A percentile compares a stretch with the other conserved stretches of the same genome.
These are phyloP conservation scores for Hymenoscyphus occultus DNA, from an alignment of 2,329 filamentous ascomycete species.

Conservation along the genomic window DNA sequence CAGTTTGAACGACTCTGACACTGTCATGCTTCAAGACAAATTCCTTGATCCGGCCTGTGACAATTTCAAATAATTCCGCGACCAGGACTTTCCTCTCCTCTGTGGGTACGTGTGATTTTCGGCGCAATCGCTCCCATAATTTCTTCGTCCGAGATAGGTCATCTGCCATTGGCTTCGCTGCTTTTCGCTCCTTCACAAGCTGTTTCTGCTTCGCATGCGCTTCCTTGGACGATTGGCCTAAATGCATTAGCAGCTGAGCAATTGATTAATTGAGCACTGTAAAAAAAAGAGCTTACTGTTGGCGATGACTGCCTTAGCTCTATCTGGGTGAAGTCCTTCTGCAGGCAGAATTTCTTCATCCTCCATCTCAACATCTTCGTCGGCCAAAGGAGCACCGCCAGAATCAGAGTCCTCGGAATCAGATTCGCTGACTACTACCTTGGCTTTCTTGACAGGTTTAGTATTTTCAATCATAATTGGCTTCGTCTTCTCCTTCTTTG, in stretches of 20 bases:
- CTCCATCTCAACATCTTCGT: conserved; percentile 21
- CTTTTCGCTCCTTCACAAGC: conserved; percentile 82
- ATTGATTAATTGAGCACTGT: conserved; percentile 39
- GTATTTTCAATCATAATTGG: conserved; percentile 1
- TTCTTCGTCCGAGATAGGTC: conserved; percentile 88
- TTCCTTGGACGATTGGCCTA: conserved; percentile 71
- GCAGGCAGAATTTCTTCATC: conserved; percentile 36
- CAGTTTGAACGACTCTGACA: conserved; percentile 93
- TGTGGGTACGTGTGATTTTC: conserved; percentile 88
- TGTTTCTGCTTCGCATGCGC: conserved; percentile 91
- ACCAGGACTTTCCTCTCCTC: conserved; percentile 87
- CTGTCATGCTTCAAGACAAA: conserved; percentile 99
- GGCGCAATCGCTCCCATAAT: conserved; percentile 89
- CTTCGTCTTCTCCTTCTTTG: conserved; percentile 13
- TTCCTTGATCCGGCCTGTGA: conserved; percentile 87
- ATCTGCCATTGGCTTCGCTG: conserved; percentile 89
- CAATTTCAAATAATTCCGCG: conserved; percentile 84
- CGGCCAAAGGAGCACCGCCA: conserved; percentile 30
- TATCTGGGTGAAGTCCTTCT: conserved; percentile 37
- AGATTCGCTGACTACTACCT: conserved; percentile 38
- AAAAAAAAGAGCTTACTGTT: conserved; percentile 26
- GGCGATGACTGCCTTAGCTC: conserved; percentile 33
- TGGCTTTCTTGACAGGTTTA: conserved; percentile 32
- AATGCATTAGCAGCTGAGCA: conserved; percentile 14
- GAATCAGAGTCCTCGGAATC: conserved; percentile 42